These are phyloP conservation scores for Penicillium glabrum DNA, from an alignment of 2,329 filamentous ascomycete species.

Conservation along the genomic window DNA sequence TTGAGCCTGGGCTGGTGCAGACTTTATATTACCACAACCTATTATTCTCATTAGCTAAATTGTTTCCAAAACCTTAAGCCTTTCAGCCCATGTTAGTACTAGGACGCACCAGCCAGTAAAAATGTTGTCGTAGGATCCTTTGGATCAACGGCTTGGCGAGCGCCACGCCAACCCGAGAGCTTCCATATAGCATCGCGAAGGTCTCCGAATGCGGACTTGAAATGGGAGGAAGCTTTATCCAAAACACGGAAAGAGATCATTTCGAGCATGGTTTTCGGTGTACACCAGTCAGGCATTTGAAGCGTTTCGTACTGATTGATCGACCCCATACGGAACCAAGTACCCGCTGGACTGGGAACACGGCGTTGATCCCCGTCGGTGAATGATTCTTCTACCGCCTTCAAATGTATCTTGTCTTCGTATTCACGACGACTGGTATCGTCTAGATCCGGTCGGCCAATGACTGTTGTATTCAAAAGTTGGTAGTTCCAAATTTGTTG, in stretches of 20 bases:
- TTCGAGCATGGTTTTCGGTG: background rate
- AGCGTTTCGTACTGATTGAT: background rate
- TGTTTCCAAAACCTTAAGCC: too few species aligned
- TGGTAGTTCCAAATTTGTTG: background rate
- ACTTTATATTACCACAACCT: background rate
- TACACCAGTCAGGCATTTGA: background rate
- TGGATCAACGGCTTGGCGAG: background rate
- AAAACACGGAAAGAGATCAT: background rate
- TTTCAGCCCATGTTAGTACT: too few species aligned
- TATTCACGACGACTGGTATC: background rate
- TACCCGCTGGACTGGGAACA: background rate
- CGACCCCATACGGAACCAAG: background rate
- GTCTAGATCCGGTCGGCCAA: background rate
- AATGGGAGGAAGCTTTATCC: background rate
- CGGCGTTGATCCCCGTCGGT: background rate
- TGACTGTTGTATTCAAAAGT: background rate
- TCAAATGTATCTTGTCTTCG: background rate
- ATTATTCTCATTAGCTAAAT: background rate
- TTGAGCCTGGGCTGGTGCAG: background rate
- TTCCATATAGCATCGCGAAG: background rate
- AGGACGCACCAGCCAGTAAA: background rate
- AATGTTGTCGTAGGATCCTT: background rate
- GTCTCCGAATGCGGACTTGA: background rate
- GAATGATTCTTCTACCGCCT: background rate
- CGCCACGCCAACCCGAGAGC: background rate